Evolutionary conservation across 176 grass and related monocot genomes (phyloP), one percentile per base, ranked within the genome.

Genomic region (Aegilops bicornis): DNA sequence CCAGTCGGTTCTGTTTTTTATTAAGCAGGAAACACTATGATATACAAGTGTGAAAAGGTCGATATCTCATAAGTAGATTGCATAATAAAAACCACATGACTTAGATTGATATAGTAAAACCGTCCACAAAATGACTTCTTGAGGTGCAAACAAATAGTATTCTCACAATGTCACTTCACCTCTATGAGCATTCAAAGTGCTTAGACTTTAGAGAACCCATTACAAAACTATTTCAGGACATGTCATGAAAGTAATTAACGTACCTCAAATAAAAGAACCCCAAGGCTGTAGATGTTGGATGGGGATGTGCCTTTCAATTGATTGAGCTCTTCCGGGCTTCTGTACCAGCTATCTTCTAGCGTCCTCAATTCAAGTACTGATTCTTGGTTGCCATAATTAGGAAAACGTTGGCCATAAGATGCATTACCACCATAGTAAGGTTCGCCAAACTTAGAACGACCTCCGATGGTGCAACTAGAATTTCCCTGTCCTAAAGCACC

Each of bases 231-330:
- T 58, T 83, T 32, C 65, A 64, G 65, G 11, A 79, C 13, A 59
- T 76, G 45, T 20, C 71, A 70, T 62, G 29, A 79, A 69, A 68
- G 39, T 42, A 79, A 83, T 64, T n/a, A 60, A 69, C 73, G 77
- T 86, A 99, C 97, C 97, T 99, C 97, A 84, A 99, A 99, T 35
- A 99, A 81, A 86, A 99, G 94, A 89, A 99, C 92, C 64, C 97
- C 97, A 78, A 99, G 97, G 85, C 83, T 93, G 82, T 97, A 99
- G 42, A 99, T 92, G 68, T 95, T 99, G 31, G 94, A 90, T 32
- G 90, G 82, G 22, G 87, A 88, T 90, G 64, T 73, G 52, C 67
- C 83, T 63, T 62, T 77, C 40, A 48, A 67, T 66, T 90, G 82
- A 83, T 35, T 84, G 48, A 91, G 84, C 79, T 93, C 97, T 77